Conservation (phyloP, 106 monocot genomes). For the Posidonia australis region DNA sequence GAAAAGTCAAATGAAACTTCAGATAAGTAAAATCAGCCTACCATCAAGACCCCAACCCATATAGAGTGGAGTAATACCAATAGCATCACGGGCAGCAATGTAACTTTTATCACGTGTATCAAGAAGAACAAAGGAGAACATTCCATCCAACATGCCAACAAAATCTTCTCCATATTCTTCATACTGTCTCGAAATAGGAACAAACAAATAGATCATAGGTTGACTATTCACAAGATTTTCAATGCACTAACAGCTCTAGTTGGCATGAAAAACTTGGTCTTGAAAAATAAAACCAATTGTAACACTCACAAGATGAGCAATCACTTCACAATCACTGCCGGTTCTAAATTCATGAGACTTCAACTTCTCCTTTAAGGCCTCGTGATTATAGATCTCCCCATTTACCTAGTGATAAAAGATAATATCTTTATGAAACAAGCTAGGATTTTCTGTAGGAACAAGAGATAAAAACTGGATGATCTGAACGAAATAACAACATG, state of each 20-base stretch:
- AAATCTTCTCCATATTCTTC: conserved; percentile 32
- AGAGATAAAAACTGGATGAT: not conserved
- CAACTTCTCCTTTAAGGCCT: conserved; percentile 13
- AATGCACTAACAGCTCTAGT: not conserved
- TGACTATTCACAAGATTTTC: not conserved
- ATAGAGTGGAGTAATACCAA: conserved; percentile 26
- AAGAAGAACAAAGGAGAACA: conserved; percentile 31
- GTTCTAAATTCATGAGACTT: conserved; percentile 19
- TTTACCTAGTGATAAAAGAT: conserved; percentile 15
- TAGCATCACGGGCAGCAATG: conserved; percentile 30
- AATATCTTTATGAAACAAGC: not conserved
- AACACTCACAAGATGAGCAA: conserved; percentile 21
- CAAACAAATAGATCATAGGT: not conserved
- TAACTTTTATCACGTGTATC: conserved; percentile 26
- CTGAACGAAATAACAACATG: no score
- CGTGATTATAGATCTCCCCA: conserved; percentile 28
- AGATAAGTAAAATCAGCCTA: not conserved
- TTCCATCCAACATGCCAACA: conserved; percentile 26
- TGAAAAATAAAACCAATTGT: conserved; percentile 1
- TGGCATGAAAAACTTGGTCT: not conserved
- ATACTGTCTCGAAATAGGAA: conserved; percentile 12
- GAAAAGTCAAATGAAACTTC: not conserved
- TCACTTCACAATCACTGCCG: conserved; percentile 15
- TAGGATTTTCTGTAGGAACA: not conserved
- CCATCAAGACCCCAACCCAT: conserved; percentile 24